Base-by-base conservation (phyloP, 805 yeast species). In the Zygotorulaspora danielsina region DNA sequence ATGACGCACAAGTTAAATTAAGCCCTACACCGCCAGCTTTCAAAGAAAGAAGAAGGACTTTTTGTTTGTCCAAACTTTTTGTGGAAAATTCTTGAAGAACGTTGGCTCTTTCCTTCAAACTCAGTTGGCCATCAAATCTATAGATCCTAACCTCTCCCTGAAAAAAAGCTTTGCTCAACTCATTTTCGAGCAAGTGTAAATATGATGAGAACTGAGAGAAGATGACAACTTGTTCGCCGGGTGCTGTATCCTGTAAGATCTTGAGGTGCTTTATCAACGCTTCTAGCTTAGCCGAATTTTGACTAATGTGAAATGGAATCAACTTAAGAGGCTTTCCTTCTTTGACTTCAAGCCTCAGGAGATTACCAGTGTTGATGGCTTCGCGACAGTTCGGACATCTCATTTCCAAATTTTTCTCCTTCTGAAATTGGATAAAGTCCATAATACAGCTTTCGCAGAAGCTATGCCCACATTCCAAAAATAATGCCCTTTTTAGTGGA, bases 1-100 rank as follows among this genome's bases (percentile, higher is more conserved):
- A 72, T 0, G 85, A 81, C 0, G 97, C 95, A 36, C 81, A 77
- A 0, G 95, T 89, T 44, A 89, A 66, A 55, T 89, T 89, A 46
- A 89, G 68, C 0, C 97, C 97, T 9, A 88, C 96, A 6, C 97
- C 97, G 17, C 97, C 97, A 0, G 96, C 95, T 59, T 87, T 89
- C 46, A 88, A 64, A 6, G 95, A 83, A 13, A 89, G 58, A 16
- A 89, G 64, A 8, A 89, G 57, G 1, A 89, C 72, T 3, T 73
- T 70, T 46, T 49, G 60, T 19, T 48, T 50, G 8, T 39, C 49
- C 2, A 64, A 55, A 32, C 64, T 64, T 26, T 56, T 54, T 4
- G 24, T 28, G 24, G 49, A 65, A 55, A 90, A 89, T 13, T 71
- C 70, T 11, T 67, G 72, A 29, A 90, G 61, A 0, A 84, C 75